Conservation (phyloP, 2,329 filamentous ascomycete genomes). For the Stachybotrys echinatus region DNA sequence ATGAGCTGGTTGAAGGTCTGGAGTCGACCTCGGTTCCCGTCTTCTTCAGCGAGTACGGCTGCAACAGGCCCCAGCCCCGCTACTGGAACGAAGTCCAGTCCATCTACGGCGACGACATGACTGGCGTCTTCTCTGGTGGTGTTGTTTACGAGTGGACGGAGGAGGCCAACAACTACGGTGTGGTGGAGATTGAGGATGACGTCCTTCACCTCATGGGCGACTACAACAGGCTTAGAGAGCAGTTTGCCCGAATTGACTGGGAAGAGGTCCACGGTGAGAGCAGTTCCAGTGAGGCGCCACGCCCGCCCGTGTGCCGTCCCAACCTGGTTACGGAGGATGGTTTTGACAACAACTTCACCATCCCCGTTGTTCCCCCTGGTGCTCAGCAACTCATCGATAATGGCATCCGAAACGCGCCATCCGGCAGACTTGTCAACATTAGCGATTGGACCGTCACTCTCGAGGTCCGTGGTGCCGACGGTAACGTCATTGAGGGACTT, state of each 20-base stretch:
- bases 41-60: slow-evolving; percentile 80
- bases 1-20: slow-evolving; percentile 61
- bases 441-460: slow-evolving; percentile 53
- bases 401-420: slow-evolving; percentile 61
- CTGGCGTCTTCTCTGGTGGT: slow-evolving; percentile 62
- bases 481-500: slow-evolving; percentile 36
- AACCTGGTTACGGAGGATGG: slow-evolving; percentile 61
- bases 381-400: slow-evolving; percentile 69
- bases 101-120: slow-evolving; percentile 70
- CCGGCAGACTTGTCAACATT: slow-evolving; percentile 65
- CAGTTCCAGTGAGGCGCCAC: slow-evolving; percentile 42
- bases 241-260: slow-evolving; percentile 73
- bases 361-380: slow-evolving; percentile 64
- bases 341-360: slow-evolving; percentile 75
- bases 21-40: slow-evolving; percentile 61
- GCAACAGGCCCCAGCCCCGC: slow-evolving; percentile 67
- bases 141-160: slow-evolving; percentile 78
- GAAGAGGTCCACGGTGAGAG: slow-evolving; percentile 59
- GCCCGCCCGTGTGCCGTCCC: slow-evolving; percentile 57
- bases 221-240: slow-evolving; percentile 67
- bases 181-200: slow-evolving; percentile 57
- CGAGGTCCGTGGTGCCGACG: slow-evolving; percentile 33
- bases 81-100: slow-evolving; percentile 70
- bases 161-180: slow-evolving; percentile 61
- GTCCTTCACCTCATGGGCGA: slow-evolving; percentile 56